Evolutionary conservation across 495 filamentous ascomycete genomes (phyloP).

Genomic region (Clavariopsis aquatica): DNA sequence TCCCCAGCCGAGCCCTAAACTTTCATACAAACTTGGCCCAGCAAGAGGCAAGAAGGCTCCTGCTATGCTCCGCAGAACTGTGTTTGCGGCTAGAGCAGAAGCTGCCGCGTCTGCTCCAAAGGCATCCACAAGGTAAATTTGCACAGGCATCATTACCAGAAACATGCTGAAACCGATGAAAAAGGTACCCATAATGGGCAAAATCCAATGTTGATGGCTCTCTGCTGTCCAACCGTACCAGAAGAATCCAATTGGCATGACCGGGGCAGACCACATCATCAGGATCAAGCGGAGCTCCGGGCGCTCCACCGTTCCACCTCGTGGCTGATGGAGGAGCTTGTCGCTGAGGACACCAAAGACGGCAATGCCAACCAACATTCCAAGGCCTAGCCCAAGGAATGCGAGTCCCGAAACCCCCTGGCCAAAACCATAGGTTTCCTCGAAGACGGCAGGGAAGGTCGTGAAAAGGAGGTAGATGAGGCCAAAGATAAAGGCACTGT

Average conservation of each 20-base stretch:
- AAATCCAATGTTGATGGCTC: conserved; percentile 45
- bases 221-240: conserved; percentile 48
- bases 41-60: conserved; percentile 28
- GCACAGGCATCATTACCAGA: conserved; percentile 40
- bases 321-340: conserved; percentile 28
- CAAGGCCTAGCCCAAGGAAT: conserved; percentile 48
- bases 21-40: conserved; percentile 15
- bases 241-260: conserved; percentile 43
- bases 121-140: conserved; percentile 46
- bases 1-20: conserved; percentile 30
- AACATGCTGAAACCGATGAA: conserved; percentile 37
- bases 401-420: conserved; percentile 41
- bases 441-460: conserved; percentile 47
- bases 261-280: conserved; percentile 38
- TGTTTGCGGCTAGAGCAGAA: conserved; percentile 43
- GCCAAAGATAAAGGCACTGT: conserved; percentile 45
- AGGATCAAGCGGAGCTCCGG: conserved; percentile 44
- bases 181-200: conserved; percentile 45
- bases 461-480: conserved; percentile 49
- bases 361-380: conserved; percentile 35
- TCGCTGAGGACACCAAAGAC: conserved; percentile 40
- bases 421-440: conserved; percentile 43
- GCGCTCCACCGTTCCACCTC: background rate
- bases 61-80: conserved; percentile 32
- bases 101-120: conserved; percentile 42